These are phyloP conservation scores for Thermomyces lanuginosus DNA, from an alignment of 2,329 filamentous ascomycete species.

Conservation along the genomic window DNA sequence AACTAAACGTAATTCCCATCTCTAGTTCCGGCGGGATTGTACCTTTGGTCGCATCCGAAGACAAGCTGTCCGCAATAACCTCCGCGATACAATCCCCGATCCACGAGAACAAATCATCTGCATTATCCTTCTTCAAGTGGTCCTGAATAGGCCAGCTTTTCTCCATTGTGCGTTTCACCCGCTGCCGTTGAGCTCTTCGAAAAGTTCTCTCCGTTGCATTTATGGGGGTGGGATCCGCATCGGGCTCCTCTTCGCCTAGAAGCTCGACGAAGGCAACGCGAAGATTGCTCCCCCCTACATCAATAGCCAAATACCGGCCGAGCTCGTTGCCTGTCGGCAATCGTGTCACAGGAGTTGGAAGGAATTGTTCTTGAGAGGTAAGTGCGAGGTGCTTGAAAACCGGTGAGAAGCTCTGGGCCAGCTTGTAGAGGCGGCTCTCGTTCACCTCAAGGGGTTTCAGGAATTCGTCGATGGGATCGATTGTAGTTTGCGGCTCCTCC, in stretches of 20 bases:
- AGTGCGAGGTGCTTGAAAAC: slow-evolving; percentile 29
- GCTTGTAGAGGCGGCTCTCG: slow-evolving; percentile 27
- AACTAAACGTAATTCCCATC: slow-evolving; percentile 36
- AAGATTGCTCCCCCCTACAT: slow-evolving; percentile 41
- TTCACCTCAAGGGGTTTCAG: slow-evolving; percentile 25
- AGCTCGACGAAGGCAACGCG: slow-evolving; percentile 41
- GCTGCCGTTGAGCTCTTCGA: slow-evolving; percentile 31
- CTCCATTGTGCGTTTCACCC: slow-evolving; percentile 31
- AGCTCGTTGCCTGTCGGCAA: slow-evolving; percentile 36
- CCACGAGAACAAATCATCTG: slow-evolving; percentile 63
- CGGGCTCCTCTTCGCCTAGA: slow-evolving; percentile 25
- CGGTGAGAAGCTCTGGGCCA: slow-evolving; percentile 30
- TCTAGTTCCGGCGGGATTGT: slow-evolving; percentile 29
- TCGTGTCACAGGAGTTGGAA: slow-evolving; percentile 32
- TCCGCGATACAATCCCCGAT: slow-evolving; percentile 62
- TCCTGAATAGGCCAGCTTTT: slow-evolving; percentile 39
- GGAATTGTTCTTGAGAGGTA: slow-evolving; percentile 31
- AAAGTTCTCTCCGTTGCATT: slow-evolving; percentile 25
- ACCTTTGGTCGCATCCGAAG: slow-evolving; percentile 22
- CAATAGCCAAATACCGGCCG: slow-evolving; percentile 39
- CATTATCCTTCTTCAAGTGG: slow-evolving; percentile 46
- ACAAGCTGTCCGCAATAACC: slow-evolving; percentile 43
- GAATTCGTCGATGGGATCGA: slow-evolving; percentile 24
- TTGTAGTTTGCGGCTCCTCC: slow-evolving; percentile 15
- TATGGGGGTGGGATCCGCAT: slow-evolving; percentile 17